A percentile compares a stretch with the other conserved stretches of the same genome.
These are phyloP conservation scores for Salvia sclarea DNA, from an alignment of 305 asterid genomes.

Conservation along the genomic window DNA sequence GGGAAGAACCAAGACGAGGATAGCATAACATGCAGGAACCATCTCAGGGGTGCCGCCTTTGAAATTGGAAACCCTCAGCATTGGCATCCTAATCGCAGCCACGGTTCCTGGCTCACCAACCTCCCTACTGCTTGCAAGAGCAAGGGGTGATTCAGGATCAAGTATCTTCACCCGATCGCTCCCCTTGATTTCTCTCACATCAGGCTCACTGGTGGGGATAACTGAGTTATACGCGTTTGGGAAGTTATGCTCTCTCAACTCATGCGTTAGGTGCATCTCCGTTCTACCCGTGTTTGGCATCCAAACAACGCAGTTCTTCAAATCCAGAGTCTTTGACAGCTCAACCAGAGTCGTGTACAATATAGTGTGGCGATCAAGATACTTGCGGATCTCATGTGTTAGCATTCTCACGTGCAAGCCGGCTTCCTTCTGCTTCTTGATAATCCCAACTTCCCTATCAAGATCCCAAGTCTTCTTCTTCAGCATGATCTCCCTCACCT, in stretches of 20 bases:
- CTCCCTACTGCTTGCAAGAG: conserved; percentile 71
- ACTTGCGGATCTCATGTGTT: conserved; percentile 86
- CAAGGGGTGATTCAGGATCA: conserved; percentile 60
- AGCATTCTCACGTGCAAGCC: conserved; percentile 89
- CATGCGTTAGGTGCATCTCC: conserved; percentile 76
- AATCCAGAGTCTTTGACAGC: conserved; percentile 74
- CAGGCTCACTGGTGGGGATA: conserved; percentile 60
- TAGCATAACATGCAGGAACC: conserved; percentile 74
- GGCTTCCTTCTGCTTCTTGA: conserved; percentile 77
- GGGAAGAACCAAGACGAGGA: conserved; percentile 84
- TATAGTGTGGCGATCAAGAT: conserved; percentile 84
- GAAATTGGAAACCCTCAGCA: conserved; percentile 83
- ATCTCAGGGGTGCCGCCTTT: conserved; percentile 92
- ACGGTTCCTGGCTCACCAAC: conserved; percentile 65
- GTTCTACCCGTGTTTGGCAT: conserved; percentile 72
- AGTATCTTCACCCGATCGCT: conserved; percentile 66
- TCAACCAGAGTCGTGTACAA: conserved; percentile 79
- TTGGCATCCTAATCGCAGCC: conserved; percentile 93
- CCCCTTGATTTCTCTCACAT: conserved; percentile 64
- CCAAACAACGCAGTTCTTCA: conserved; percentile 87
- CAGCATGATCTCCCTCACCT: conserved; percentile 80
- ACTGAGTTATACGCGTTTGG: conserved; percentile 33
- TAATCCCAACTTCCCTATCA: conserved; percentile 78
- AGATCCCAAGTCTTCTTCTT: conserved; percentile 93
- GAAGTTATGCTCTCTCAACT: conserved; percentile 49